phyloP scores from a whole-genome alignment of 306 rosid genomes.

The Malus sieversii region DNA sequence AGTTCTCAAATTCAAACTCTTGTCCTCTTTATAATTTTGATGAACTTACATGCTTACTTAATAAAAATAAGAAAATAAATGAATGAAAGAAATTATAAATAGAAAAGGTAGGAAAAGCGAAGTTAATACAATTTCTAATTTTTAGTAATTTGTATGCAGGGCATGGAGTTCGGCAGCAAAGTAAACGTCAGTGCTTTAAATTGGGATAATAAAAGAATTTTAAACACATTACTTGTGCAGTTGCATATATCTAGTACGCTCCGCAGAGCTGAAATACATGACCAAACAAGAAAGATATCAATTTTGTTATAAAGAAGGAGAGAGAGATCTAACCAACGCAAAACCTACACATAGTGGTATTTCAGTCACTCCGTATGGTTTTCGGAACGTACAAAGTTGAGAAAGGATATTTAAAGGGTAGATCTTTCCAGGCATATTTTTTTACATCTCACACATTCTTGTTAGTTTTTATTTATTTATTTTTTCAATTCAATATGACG shows the following conservation, averaged over 20 bases:
- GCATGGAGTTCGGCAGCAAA: not conserved
- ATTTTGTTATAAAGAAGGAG: not conserved
- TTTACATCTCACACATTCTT: no score
- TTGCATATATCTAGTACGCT: not conserved
- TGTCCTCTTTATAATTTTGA: no score
- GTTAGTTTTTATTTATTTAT: no score
- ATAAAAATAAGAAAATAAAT: no score
- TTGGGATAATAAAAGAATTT: not conserved
- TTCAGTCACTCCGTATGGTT: not conserved
- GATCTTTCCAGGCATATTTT: accelerated
- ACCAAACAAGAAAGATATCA: not conserved
- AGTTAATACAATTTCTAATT: no score
- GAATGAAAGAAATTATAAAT: no score
- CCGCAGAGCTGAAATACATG: not conserved
- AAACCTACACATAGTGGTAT: not conserved
- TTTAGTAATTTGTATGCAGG: not conserved
- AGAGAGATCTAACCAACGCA: not conserved
- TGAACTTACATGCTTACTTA: no score
- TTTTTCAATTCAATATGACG: no score
- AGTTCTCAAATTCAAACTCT: no score
- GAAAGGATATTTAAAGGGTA: not conserved
- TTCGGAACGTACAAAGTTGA: not conserved
- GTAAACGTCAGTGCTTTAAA: not conserved
- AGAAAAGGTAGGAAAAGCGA: no score
- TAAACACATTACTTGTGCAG: not conserved